Evolutionary conservation across 1,284 basidiomycete species (phyloP), one percentile per base, ranked within the genome.

Genomic region (Puccinia sorghi): DNA sequence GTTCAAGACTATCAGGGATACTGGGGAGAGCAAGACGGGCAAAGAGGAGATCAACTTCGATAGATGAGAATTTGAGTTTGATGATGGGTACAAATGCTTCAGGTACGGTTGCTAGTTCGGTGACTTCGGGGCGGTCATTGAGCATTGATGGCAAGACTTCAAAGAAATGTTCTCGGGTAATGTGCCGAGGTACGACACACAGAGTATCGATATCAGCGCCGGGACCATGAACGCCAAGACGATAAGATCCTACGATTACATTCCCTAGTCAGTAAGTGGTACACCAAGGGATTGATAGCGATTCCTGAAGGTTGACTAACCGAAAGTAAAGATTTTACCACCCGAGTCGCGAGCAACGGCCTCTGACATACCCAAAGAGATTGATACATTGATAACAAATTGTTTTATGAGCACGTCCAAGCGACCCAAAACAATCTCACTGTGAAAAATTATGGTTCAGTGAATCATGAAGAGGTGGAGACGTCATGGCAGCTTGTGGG

Each of bases 311-410:
- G 93, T 90, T 87, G 96, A 96, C 72, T 94, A 97, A 52, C 97
- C 96, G 84, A 97, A 99, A 3, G 97, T 98, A 85, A 95, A 99
- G 84, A 99, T 98, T 87, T 98, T 96, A 81, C 96, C 97, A 79
- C 96, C 97, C 6, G 95, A 92, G 74, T 91, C 89, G 71, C 86
- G 89, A 20, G 94, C 94, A 2, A 93, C 90, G 64, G 91, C 86
- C 83, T 97, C 94, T 27, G 94, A 94, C 80, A 97, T 87, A 17
- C 95, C 95, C 43, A 64, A 37, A 48, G 88, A 86, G 81, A 95
- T 86, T 22, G 92, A 92, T 2, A 95, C 91, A 81, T 90, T 89
- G 83, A 90, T 90, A 63, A 99, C 97, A 84, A 99, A 99, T 84
- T 93, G 91, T 86, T 94, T 94, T 80, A 98, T 94, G 63, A 97